phyloP scores from a whole-genome alignment of 169 alveolate species.

The Plasmodium vinckei region DNA sequence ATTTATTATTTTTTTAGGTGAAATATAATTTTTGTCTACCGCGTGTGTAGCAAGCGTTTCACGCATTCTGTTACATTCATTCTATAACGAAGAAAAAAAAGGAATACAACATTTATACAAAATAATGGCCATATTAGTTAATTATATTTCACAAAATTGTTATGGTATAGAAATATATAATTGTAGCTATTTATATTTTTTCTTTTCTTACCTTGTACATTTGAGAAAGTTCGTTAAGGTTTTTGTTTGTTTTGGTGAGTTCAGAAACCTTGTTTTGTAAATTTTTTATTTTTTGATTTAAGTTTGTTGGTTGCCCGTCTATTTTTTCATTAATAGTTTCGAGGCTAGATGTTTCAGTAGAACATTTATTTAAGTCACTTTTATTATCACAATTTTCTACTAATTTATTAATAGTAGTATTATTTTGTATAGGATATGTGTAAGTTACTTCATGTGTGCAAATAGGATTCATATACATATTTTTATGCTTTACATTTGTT shows the following conservation, averaged over 20 bases:
- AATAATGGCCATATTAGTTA: background rate
- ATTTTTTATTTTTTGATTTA: constrained; percentile 24
- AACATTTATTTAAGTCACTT: constrained; percentile 11
- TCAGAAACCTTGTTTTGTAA: background rate
- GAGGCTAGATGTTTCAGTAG: constrained; percentile 13
- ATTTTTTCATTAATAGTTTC: background rate
- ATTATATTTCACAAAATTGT: no score
- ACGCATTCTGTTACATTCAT: constrained; percentile 51
- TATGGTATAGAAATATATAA: no score
- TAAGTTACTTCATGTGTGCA: constrained; percentile 55
- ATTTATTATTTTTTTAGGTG: background rate
- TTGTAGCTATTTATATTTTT: background rate
- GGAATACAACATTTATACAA: background rate
- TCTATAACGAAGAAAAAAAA: constrained; percentile 1
- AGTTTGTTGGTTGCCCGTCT: background rate
- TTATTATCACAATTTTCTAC: constrained; percentile 1
- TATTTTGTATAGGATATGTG: constrained; percentile 9
- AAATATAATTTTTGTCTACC: background rate
- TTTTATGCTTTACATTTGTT: background rate
- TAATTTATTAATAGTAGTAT: background rate
- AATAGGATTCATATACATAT: background rate
- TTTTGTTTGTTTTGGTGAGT: constrained; percentile 10
- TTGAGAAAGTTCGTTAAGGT: constrained; percentile 20
- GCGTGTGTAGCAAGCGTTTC: constrained; percentile 23
- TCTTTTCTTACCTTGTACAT: constrained; percentile 31